Conservation (phyloP, 495 filamentous ascomycete species). For the Coniosporium apollinis region DNA sequence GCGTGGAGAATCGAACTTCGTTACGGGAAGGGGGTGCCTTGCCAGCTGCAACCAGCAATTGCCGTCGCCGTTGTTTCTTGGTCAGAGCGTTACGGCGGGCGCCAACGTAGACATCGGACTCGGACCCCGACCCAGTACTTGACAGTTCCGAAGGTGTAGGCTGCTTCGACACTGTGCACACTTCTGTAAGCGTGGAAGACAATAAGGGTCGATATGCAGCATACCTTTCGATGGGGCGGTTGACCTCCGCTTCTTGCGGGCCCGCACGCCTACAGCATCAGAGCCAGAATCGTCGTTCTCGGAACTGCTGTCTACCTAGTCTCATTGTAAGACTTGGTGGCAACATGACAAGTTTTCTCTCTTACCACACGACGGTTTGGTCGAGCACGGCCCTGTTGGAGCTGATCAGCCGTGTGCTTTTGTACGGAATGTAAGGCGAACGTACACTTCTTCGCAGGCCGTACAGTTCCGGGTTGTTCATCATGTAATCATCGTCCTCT, state of each 20-base stretch:
- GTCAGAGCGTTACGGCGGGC: slow-evolving; percentile 45
- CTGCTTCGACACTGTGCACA: slow-evolving; percentile 47
- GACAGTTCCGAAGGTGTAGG: slow-evolving; percentile 40
- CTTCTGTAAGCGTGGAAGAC: neutral
- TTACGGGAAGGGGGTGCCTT: slow-evolving; percentile 39
- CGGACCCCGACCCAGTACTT: slow-evolving; percentile 40
- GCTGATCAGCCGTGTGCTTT: slow-evolving; percentile 20
- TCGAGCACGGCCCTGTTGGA: slow-evolving; percentile 34
- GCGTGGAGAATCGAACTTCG: slow-evolving; percentile 79
- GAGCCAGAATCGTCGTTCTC: slow-evolving; percentile 57
- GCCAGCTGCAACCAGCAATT: slow-evolving; percentile 39
- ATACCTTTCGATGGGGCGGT: slow-evolving; percentile 20
- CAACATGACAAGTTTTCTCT: neutral
- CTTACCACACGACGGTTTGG: slow-evolving; percentile 32
- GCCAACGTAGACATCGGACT: slow-evolving; percentile 60
- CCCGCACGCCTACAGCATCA: slow-evolving; percentile 28
- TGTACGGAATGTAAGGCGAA: slow-evolving; percentile 4
- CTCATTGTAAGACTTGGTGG: slow-evolving; percentile 13
- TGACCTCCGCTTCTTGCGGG: slow-evolving; percentile 29
- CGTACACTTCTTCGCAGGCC: slow-evolving; percentile 81
- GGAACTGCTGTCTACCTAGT: slow-evolving; percentile 53
- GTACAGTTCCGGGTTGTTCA: slow-evolving; percentile 89
- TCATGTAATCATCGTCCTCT: slow-evolving; percentile 66
- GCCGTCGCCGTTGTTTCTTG: slow-evolving; percentile 56
- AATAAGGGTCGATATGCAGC: slow-evolving; percentile 3